These are phyloP conservation scores for Psilocybe sp. DNA, from an alignment of 768 basidiomycete genomes.

Conservation along the genomic window DNA sequence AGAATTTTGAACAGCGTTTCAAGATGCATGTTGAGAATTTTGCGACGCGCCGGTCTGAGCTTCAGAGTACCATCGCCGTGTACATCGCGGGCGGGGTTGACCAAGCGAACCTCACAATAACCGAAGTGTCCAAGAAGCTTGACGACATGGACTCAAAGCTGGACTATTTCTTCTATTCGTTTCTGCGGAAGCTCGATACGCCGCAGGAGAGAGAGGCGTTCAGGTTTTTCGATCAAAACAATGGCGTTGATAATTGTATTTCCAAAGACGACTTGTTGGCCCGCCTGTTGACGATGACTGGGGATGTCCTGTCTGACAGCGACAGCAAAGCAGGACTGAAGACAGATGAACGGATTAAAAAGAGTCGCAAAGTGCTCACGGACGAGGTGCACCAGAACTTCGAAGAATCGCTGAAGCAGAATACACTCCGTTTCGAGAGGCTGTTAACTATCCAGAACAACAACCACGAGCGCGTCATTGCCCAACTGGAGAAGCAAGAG, in stretches of 20 bases:
- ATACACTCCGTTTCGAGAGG: slow-evolving; percentile 8
- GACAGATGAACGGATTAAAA: slow-evolving; percentile 1
- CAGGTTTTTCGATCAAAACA: slow-evolving; percentile 28
- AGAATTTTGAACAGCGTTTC: too few species aligned
- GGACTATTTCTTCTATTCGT: slow-evolving; percentile 12
- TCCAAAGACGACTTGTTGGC: slow-evolving; percentile 27
- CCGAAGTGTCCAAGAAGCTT: slow-evolving; percentile 21
- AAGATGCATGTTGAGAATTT: too few species aligned
- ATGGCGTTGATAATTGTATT: slow-evolving; percentile 28
- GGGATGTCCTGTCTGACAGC: slow-evolving; percentile 10
- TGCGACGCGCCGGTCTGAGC: too few species aligned
- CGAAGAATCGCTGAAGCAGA: slow-evolving; percentile 5
- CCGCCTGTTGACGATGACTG: slow-evolving; percentile 21
- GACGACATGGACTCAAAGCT: slow-evolving; percentile 22
- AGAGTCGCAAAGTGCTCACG: slow-evolving; percentile 5
- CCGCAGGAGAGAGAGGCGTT: slow-evolving; percentile 30
- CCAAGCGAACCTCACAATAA: slow-evolving; percentile 24
- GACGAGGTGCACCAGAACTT: slow-evolving; percentile 6
- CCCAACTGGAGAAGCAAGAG: slow-evolving; percentile 6
- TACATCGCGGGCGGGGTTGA: slow-evolving; percentile 18
- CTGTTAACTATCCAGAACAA: slow-evolving; percentile 10
- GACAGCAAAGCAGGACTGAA: neutral
- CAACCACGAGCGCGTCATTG: slow-evolving; percentile 7
- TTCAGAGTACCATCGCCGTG: neutral
- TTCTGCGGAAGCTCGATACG: slow-evolving; percentile 31